Evolutionary conservation across 2,329 filamentous ascomycete genomes (phyloP).

Genomic region (Fusarium chaquense): DNA sequence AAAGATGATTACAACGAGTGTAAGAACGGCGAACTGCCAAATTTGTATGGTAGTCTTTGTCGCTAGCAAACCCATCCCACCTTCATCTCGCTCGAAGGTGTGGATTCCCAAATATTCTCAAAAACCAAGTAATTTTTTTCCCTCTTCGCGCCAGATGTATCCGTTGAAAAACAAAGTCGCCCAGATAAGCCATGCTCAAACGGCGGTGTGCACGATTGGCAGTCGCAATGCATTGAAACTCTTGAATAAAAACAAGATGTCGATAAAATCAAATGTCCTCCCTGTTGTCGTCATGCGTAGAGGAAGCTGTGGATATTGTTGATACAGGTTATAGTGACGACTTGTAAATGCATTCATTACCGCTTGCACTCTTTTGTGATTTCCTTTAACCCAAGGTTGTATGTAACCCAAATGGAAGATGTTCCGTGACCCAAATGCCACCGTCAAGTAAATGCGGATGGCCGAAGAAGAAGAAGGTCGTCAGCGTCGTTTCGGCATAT

Average conservation of each 20-base stretch:
- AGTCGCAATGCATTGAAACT: slow-evolving; percentile 45
- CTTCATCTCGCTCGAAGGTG: slow-evolving; percentile 35
- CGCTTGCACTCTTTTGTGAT: slow-evolving; percentile 57
- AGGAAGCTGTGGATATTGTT: slow-evolving; percentile 52
- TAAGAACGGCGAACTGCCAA: slow-evolving; percentile 59
- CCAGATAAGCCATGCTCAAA: slow-evolving; percentile 41
- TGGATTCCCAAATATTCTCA: slow-evolving; percentile 27
- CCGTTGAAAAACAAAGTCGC: slow-evolving; percentile 31
- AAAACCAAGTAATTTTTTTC: slow-evolving; percentile 33
- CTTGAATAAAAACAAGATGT: slow-evolving; percentile 37
- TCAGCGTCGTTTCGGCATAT: slow-evolving; percentile 52
- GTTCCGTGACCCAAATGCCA: slow-evolving; percentile 49
- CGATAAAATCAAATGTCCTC: slow-evolving; percentile 45
- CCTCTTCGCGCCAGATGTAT: slow-evolving; percentile 42
- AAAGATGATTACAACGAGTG: slow-evolving; percentile 64
- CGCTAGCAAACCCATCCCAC: slow-evolving; percentile 42
- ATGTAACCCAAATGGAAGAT: slow-evolving; percentile 38
- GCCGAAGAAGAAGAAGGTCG: slow-evolving; percentile 49
- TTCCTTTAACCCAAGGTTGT: slow-evolving; percentile 51
- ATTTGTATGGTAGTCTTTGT: slow-evolving; percentile 44
- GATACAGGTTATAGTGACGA: slow-evolving; percentile 60
- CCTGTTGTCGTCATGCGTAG: slow-evolving; percentile 47
- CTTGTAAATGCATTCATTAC: slow-evolving; percentile 56
- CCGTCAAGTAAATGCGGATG: slow-evolving; percentile 36
- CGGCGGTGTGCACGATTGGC: slow-evolving; percentile 25